Evolutionary conservation across 2,329 filamentous ascomycete genomes (phyloP), one percentile per base, ranked within the genome.

Genomic region (Pseudogymnoascus sp.): DNA sequence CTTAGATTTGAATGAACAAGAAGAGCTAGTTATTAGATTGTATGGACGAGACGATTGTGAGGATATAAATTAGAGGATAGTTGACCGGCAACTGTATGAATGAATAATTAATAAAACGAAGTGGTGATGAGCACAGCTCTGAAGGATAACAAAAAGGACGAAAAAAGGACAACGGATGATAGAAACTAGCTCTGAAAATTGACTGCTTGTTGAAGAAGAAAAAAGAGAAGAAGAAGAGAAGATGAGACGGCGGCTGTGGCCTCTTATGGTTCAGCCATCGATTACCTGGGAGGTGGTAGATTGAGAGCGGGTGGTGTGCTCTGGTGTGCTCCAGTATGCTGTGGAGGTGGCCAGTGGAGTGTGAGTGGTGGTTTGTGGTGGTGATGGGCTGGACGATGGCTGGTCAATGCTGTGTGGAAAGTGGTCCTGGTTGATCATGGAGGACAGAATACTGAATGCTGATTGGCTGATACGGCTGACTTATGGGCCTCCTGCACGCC

Each of bases 201-300:
- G 74, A 78, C 71, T 77, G 78, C 85, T 88, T 88, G 86, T 85
- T 87, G 79, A 79, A 79, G 84, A 83, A 50, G 43, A 28, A 50
- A 50, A 50, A 50, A 20, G 65, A 69, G 59, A 66, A 71, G 63
- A 68, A 64, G 65, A 65, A 64, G 63, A 61, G 63, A 61, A 41
- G 59, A 41, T 60, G 58, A 57, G 50, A 62, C 60, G 60, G 67
- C 69, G 69, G 65, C 63, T 61, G 62, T 59, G 63, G 60, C 50
- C 65, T 69, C 71, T 71, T 71, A 69, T 68, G 66, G 59, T 60
- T 62, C 67, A 61, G 60, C 62, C 47, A 12, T 63, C 47, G 30
- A 7, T 47, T 57, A 62, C 35, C 58, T 58, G 39, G 35, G 59
- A 62, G 35, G 14, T 30, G 47, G 18, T 39, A 18, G 37, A 18